These are phyloP conservation scores for Ilex aquifolium DNA, from an alignment of 257 asterid species.

Conservation along the genomic window DNA sequence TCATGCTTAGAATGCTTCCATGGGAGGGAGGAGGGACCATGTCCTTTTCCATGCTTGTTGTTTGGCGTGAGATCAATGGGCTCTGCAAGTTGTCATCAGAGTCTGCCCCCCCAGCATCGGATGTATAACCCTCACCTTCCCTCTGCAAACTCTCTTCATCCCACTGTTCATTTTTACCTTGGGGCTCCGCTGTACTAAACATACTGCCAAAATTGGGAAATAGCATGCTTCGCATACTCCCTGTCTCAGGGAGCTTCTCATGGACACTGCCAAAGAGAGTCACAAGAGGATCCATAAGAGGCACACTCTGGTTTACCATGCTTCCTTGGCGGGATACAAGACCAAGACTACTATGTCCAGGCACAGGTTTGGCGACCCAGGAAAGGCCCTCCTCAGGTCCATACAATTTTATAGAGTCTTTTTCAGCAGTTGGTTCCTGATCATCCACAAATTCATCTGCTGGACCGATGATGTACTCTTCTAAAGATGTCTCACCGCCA, in stretches of 20 bases:
- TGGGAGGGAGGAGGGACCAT: slow-evolving; percentile 34
- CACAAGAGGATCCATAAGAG: slow-evolving; percentile 75
- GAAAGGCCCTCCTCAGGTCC: slow-evolving; percentile 79
- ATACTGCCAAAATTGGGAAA: slow-evolving; percentile 84
- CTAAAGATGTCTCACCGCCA: slow-evolving; percentile 61
- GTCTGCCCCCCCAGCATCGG: slow-evolving; percentile 33
- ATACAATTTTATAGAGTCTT: slow-evolving; percentile 48
- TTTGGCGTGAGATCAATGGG: slow-evolving; percentile 72
- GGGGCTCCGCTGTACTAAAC: slow-evolving; percentile 62
- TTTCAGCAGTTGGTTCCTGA: slow-evolving; percentile 28
- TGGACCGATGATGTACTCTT: slow-evolving; percentile 69
- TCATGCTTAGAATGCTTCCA: slow-evolving; percentile 38
- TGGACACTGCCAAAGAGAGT: slow-evolving; percentile 76
- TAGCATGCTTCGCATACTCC: slow-evolving; percentile 77
- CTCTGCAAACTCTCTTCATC: slow-evolving; percentile 64
- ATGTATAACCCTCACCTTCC: slow-evolving; percentile 47
- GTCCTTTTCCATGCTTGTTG: slow-evolving; percentile 52
- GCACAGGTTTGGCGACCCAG: slow-evolving; percentile 60
- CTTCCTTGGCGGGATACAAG: slow-evolving; percentile 62
- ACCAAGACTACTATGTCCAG: slow-evolving; percentile 55
- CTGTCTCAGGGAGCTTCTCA: slow-evolving; percentile 59
- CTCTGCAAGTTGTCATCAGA: slow-evolving; percentile 55
- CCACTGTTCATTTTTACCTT: slow-evolving; percentile 53
- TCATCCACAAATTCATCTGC: slow-evolving; percentile 43
- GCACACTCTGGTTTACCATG: slow-evolving; percentile 42